A percentile compares a stretch with the other conserved stretches of the same genome.
phyloP scores from a whole-genome alignment of 2,329 filamentous ascomycete genomes.

The Exophiala sideris region DNA sequence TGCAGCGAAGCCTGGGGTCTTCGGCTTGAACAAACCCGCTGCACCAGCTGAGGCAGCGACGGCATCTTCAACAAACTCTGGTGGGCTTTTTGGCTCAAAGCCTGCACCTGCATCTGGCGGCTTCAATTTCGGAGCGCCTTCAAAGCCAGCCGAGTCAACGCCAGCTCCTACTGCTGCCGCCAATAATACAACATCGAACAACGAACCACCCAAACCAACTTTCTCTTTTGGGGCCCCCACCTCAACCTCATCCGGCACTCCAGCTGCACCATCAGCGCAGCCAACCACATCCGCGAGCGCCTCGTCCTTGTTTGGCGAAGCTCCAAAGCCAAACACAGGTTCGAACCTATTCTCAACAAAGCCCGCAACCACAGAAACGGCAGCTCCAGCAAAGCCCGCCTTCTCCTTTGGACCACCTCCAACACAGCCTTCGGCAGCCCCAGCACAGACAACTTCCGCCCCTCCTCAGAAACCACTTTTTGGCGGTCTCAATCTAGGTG shows the following conservation, averaged over 20 bases:
- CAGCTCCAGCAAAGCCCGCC: conserved; percentile 12
- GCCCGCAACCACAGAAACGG: conserved; percentile 6
- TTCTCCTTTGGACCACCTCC: conserved; percentile 11
- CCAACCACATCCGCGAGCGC: conserved; percentile 9
- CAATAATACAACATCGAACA: not conserved
- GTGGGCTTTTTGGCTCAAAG: conserved; percentile 40
- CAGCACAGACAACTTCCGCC: conserved; percentile 14
- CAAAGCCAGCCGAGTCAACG: conserved; percentile 19
- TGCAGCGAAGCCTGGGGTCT: conserved; percentile 19
- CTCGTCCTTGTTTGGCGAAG: conserved; percentile 10
- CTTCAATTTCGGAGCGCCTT: conserved; percentile 13
- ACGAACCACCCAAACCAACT: conserved; percentile 15
- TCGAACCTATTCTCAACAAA: conserved; percentile 15
- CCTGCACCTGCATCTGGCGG: conserved; percentile 11
- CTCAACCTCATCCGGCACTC: conserved; percentile 3
- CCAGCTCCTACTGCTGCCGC: conserved; percentile 8
- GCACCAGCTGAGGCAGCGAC: conserved; percentile 28
- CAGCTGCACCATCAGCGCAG: conserved; percentile 17
- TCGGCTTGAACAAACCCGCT: conserved; percentile 32
- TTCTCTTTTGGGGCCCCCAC: conserved; percentile 15
- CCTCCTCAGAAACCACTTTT: conserved; percentile 25
- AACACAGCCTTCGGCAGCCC: conserved; percentile 14
- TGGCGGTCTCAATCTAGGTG: conserved; percentile 27
- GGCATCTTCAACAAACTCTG: conserved; percentile 23
- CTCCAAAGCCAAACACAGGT: conserved; percentile 2